Evolutionary conservation across 345 rosid genomes (phyloP).

Genomic region (Carallia pectinifolia): DNA sequence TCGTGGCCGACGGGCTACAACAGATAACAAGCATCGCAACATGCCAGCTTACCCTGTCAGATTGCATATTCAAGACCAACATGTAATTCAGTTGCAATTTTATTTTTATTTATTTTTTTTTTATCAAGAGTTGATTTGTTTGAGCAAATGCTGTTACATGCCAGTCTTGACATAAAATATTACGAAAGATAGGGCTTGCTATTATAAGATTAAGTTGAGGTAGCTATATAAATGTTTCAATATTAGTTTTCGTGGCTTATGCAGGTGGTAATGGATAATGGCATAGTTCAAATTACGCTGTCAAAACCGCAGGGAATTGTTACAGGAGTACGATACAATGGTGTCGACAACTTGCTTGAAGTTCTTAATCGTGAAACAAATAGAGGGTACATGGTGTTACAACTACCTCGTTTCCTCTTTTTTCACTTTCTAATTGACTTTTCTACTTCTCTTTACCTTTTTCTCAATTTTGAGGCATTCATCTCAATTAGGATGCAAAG

Average conservation of each 20-base stretch:
- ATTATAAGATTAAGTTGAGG: not conserved
- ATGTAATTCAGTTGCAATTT: conserved; percentile 37
- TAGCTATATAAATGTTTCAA: not conserved
- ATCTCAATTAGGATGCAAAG: too few relatives aligned
- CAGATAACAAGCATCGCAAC: conserved; percentile 20
- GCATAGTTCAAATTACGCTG: conserved; percentile 29
- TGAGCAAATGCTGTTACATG: not conserved
- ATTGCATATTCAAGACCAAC: conserved; percentile 50
- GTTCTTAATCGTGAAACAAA: conserved; percentile 29
- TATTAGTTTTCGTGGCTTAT: not conserved
- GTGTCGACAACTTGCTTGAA: conserved; percentile 30
- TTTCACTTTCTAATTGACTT: not conserved
- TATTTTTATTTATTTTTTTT: conserved; percentile 11
- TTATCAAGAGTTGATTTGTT: not conserved
- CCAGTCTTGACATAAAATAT: not conserved
- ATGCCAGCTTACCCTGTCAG: conserved; percentile 50
- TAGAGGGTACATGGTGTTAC: conserved; percentile 24
- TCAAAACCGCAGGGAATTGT: conserved; percentile 34
- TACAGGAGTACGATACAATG: conserved; percentile 29
- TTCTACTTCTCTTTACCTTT: too few relatives aligned
- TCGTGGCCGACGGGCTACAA: conserved; percentile 16
- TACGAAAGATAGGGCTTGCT: not conserved
- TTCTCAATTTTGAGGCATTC: too few relatives aligned
- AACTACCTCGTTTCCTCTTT: conserved; percentile 1
- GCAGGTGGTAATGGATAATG: conserved; percentile 37